phyloP scores from a whole-genome alignment of 2,329 filamentous ascomycete species.

The Colletotrichum tropicale region DNA sequence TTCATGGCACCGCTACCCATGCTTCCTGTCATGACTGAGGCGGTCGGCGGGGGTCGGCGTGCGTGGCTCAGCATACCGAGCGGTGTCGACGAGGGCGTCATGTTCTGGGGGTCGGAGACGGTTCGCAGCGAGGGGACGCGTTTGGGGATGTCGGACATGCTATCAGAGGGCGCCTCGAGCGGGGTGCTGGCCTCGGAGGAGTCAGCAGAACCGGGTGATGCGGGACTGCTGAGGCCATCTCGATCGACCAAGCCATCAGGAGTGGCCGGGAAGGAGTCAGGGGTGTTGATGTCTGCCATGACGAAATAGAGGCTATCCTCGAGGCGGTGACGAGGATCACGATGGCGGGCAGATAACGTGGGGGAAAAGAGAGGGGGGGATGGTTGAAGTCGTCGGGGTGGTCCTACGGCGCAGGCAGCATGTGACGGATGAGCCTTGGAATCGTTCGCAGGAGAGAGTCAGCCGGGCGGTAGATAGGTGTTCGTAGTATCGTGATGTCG shows the following conservation, averaged over 20 bases:
- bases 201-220: slow-evolving; percentile 48
- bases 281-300: slow-evolving; percentile 22
- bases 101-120: slow-evolving; percentile 63
- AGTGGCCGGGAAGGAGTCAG: slow-evolving; percentile 46
- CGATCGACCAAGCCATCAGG: slow-evolving; percentile 48
- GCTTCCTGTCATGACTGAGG: slow-evolving; percentile 31
- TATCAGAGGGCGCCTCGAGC: slow-evolving; percentile 41
- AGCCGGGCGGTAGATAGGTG: background rate
- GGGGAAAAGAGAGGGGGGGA: background rate
- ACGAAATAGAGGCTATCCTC: background rate
- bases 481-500: background rate
- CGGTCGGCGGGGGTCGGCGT: slow-evolving; percentile 53
- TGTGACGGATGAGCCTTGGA: background rate
- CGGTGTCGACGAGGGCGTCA: slow-evolving; percentile 85
- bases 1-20: slow-evolving; percentile 37
- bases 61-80: slow-evolving; percentile 76
- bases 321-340: background rate
- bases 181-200: slow-evolving; percentile 55
- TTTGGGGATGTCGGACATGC: slow-evolving; percentile 43
- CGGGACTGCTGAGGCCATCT: slow-evolving; percentile 38
- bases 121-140: slow-evolving; percentile 65
- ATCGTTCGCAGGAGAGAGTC: background rate
- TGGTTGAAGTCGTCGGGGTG: background rate
- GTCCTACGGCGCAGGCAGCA: background rate
- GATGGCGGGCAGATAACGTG: background rate